Percentiles rank a stretch among this genome's conserved stretches.
phyloP scores from a whole-genome alignment of 345 rosid species.

The Eucalyptus coolabah region DNA sequence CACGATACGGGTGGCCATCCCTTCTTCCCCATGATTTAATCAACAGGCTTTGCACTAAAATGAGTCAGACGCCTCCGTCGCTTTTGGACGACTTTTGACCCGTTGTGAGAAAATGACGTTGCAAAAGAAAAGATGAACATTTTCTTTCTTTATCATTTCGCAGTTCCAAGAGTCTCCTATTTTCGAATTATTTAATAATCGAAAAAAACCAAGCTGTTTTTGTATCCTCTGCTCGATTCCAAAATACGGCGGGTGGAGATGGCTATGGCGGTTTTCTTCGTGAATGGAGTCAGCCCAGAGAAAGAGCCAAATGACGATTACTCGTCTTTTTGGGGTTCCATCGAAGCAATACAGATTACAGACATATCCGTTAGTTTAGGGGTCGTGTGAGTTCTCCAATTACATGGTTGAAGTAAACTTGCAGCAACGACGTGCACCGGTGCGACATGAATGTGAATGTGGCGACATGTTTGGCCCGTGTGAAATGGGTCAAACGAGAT shows the following conservation, averaged over 20 bases:
- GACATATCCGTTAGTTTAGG: neutral
- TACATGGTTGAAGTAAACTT: neutral
- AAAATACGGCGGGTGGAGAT: neutral
- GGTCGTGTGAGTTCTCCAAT: neutral
- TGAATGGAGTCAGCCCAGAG: neutral
- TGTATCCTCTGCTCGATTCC: neutral
- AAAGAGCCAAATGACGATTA: neutral
- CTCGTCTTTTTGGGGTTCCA: neutral
- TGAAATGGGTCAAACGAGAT: neutral
- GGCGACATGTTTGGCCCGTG: neutral
- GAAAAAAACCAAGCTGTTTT: neutral
- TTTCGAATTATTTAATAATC: neutral
- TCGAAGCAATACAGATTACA: neutral
- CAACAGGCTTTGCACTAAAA: neutral
- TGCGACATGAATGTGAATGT: neutral
- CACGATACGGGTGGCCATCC: neutral
- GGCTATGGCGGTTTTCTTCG: neutral
- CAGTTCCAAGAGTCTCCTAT: neutral
- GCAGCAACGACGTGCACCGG: neutral
- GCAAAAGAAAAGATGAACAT: neutral
- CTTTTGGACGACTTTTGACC: neutral
- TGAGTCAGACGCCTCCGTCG: neutral
- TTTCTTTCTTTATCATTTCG: neutral
- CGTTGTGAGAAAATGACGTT: neutral
- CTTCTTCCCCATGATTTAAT: neutral